These are phyloP conservation scores for Colletotrichum tropicicola DNA, from an alignment of 2,329 filamentous ascomycete genomes.

Conservation along the genomic window DNA sequence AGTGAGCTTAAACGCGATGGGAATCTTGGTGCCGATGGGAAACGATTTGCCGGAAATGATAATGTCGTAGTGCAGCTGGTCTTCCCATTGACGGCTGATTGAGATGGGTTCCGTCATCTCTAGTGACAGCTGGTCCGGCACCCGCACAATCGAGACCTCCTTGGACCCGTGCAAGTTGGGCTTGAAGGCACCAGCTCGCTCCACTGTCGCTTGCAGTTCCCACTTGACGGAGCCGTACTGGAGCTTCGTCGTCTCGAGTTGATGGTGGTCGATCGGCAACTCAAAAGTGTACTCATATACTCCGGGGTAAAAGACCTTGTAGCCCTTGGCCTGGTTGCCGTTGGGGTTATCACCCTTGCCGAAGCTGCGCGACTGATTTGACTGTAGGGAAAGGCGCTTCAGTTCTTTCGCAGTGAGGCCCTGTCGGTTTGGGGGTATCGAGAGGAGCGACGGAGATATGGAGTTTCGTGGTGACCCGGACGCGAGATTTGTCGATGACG, in stretches of 20 bases:
- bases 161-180: conserved; percentile 85
- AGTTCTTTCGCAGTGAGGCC: conserved; percentile 58
- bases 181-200: conserved; percentile 89
- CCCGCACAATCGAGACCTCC: conserved; percentile 84
- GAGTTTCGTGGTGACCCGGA: conserved; percentile 27
- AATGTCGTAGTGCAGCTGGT: conserved; percentile 95
- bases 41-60: conserved; percentile 97
- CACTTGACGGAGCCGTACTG: conserved; percentile 89
- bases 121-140: conserved; percentile 86
- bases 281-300: conserved; percentile 79
- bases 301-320: conserved; percentile 84
- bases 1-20: conserved; percentile 93
- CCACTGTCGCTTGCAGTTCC: conserved; percentile 84
- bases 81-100: conserved; percentile 93
- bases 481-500: conserved; percentile 41
- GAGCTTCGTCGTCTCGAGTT: conserved; percentile 88
- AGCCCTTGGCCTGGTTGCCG: conserved; percentile 71
- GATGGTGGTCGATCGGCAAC: conserved; percentile 85
- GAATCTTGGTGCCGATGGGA: conserved; percentile 85
- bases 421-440: conserved; percentile 37
- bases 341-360: conserved; percentile 79
- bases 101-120: conserved; percentile 94
- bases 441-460: conserved; percentile 32
- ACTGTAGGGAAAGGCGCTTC: conserved; percentile 79
- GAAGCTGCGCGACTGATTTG: conserved; percentile 86